Evolutionary conservation across 2,329 filamentous ascomycete species (phyloP), one percentile per base, ranked within the genome.

Genomic region (Sporothrix schenckii): DNA sequence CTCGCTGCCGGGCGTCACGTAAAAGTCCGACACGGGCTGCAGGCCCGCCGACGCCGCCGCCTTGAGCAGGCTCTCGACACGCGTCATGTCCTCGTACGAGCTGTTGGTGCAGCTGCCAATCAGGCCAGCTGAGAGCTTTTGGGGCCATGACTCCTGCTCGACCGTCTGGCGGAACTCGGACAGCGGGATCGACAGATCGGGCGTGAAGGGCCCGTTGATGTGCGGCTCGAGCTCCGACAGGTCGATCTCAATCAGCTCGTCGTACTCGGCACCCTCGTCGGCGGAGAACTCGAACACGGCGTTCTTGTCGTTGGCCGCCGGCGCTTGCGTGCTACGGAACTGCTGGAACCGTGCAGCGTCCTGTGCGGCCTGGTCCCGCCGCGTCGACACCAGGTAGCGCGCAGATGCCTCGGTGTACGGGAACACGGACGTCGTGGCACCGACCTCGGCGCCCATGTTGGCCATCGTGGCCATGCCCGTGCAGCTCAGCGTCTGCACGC

Each of bases 41-140:
- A 99, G 84, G 19, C 95, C 95, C n/a, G 93, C 95, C 71, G 90
- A 89, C 68, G 90, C 87, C 11, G 95, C 95, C 80, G 97, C 94
- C 80, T 94, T 94, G 71, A 98, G 92, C 70, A 99, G 88, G 77
- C 93, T 89, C 81, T 97, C 94, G 16, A 94, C 92, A 72, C 94
- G 91, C 49, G 94, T 96, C 95, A 99, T 99, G 79, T 99, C 95
- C 81, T 97, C 91, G 80, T 98, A 99, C 2, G 95, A 98, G 80
- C 92, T 97, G 86, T 99, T 99, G 66, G 95, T 99, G 85, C 95
- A 99, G 83, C 93, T 97, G 72, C 95, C 95, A 78, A 99, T 99
- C 69, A 99, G 86, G 67, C 94, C 94, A 34, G 95, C 94, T 14
- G 93, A 95, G 72, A 99, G 91, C 73, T 90, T 93, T 78, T 92